A percentile compares a stretch with the other conserved stretches of the same genome.
phyloP scores from a whole-genome alignment of 345 rosid species.

The Eutrema heterophyllum region DNA sequence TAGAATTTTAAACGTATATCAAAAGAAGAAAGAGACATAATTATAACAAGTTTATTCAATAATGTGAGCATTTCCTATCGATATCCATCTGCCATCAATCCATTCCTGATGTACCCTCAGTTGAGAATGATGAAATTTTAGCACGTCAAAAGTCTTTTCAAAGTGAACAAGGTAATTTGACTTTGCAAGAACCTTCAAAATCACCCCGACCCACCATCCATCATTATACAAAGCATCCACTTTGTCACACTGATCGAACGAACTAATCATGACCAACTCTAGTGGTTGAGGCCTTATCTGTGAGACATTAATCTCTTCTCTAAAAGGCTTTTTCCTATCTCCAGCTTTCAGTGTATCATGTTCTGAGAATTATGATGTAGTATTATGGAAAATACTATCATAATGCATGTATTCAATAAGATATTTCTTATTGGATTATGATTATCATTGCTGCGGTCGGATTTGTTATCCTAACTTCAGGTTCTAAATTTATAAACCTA shows the following conservation, averaged over 20 bases:
- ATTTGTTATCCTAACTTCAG: no score
- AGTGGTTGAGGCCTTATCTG: constrained; percentile 75
- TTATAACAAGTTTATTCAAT: no score
- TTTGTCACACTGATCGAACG: constrained; percentile 53
- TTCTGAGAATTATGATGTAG: no score
- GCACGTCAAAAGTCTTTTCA: constrained; percentile 41
- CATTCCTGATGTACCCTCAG: constrained; percentile 76
- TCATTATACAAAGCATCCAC: constrained; percentile 81
- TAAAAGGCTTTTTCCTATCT: constrained; percentile 56
- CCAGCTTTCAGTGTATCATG: constrained; percentile 59
- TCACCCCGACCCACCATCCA: constrained; percentile 85
- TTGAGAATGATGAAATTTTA: constrained; percentile 51
- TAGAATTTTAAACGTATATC: no score
- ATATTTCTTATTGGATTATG: no score
- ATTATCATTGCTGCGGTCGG: no score
- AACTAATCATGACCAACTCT: constrained; percentile 30
- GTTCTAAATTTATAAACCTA: no score
- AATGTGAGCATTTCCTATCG: no score
- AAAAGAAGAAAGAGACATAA: no score
- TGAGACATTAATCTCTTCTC: constrained; percentile 46
- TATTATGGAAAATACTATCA: no score
- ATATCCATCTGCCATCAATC: constrained; percentile 65
- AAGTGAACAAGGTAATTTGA: constrained; percentile 53
- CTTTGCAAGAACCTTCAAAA: constrained; percentile 44
- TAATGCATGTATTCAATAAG: no score